Percentiles rank a stretch among this genome's conserved stretches.
phyloP scores from a whole-genome alignment of 257 asterid genomes.

The Apocynum venetum region DNA sequence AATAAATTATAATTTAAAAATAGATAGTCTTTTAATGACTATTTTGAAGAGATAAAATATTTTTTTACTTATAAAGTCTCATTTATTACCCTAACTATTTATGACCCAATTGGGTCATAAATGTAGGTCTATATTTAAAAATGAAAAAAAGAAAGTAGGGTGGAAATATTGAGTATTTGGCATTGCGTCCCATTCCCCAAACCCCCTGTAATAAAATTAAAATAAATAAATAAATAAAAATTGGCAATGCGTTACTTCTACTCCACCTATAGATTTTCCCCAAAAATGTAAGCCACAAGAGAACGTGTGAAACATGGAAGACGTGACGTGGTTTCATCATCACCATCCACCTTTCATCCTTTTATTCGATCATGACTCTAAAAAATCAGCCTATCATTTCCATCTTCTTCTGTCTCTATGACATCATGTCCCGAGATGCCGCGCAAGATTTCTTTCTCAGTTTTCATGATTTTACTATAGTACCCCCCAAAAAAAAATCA shows the following conservation, averaged over 20 bases:
- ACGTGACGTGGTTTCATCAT: slow-evolving; percentile 1
- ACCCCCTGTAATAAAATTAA: too few species aligned
- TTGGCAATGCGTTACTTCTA: not conserved
- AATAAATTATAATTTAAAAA: too few species aligned
- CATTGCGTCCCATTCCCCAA: too few species aligned
- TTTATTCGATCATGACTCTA: not conserved
- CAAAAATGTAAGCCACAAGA: not conserved
- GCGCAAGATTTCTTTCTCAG: not conserved
- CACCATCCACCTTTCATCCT: slow-evolving; percentile 1
- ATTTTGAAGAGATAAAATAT: too few species aligned
- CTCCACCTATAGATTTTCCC: not conserved
- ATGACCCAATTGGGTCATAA: too few species aligned
- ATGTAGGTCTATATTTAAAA: too few species aligned
- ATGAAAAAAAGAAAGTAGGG: too few species aligned
- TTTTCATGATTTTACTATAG: not conserved
- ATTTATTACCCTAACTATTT: too few species aligned
- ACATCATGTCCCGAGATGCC: slow-evolving; percentile 23
- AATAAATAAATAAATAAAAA: too few species aligned
- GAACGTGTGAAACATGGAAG: not conserved
- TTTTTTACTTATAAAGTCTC: too few species aligned
- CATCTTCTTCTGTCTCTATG: not conserved
- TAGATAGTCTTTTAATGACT: too few species aligned
- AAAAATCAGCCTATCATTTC: slow-evolving; percentile 3
- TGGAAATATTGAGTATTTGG: too few species aligned
- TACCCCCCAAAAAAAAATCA: not conserved